These are phyloP conservation scores for Cordyceps farinosa DNA, from an alignment of 2,329 filamentous ascomycete species.

Conservation along the genomic window DNA sequence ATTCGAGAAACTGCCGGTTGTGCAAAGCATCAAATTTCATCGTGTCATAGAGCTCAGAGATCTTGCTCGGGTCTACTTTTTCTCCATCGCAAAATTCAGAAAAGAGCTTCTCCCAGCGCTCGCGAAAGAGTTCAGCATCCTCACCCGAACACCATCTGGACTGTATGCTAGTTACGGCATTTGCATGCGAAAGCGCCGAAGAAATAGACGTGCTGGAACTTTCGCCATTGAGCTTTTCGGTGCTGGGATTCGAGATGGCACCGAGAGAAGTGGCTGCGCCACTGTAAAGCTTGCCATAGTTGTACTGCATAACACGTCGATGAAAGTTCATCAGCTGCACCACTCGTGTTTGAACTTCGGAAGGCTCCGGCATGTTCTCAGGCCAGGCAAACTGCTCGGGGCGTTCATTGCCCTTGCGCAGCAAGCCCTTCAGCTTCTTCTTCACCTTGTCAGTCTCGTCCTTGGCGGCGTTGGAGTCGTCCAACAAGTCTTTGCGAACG, in stretches of 20 bases:
- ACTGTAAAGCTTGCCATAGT: conserved; percentile 76
- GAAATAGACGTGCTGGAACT: conserved; percentile 41
- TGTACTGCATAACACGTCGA: conserved; percentile 89
- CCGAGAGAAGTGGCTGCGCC: conserved; percentile 61
- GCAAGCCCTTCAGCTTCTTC: conserved; percentile 92
- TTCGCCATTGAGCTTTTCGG: conserved; percentile 43
- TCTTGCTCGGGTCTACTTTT: conserved; percentile 98
- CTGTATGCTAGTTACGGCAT: conserved; percentile 69
- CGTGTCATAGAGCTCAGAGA: conserved; percentile 96
- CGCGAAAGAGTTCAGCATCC: conserved; percentile 89
- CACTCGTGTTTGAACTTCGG: conserved; percentile 84
- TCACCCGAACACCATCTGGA: conserved; percentile 94
- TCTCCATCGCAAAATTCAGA: conserved; percentile 94
- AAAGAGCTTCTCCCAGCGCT: conserved; percentile 98
- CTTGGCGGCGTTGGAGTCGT: conserved; percentile 97
- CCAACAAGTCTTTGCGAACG: conserved; percentile 88
- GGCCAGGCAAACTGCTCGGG: conserved; percentile 99
- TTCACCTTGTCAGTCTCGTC: conserved; percentile 99
- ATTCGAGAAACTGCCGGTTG: conserved; percentile 93
- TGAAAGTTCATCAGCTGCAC: conserved; percentile 98
- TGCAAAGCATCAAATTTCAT: conserved; percentile 99
- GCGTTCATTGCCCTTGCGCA: conserved; percentile 88
- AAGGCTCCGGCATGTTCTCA: conserved; percentile 88
- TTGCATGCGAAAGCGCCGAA: conserved; percentile 56
- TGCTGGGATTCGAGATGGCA: conserved; percentile 50